Conservation (phyloP, 2,329 filamentous ascomycete genomes). For the Hymenoscyphus repandus region DNA sequence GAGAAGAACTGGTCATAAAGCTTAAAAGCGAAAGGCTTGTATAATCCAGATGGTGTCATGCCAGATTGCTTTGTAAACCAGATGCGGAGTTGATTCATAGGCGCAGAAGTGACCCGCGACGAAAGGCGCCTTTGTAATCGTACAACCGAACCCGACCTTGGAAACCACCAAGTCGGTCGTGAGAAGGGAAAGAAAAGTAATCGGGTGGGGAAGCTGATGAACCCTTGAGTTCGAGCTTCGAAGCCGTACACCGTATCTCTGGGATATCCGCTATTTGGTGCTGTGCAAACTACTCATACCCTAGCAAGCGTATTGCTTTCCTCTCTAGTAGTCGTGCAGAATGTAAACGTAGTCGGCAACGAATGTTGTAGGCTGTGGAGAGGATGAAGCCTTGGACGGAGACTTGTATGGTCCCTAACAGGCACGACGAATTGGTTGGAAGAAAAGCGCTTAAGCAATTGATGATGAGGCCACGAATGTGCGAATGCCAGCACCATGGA, state of each 20-base stretch:
- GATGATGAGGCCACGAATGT: too few species aligned
- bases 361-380: not conserved
- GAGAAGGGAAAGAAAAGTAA: not conserved
- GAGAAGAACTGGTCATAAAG: not conserved
- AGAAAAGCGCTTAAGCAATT: not conserved
- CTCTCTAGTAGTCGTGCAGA: not conserved
- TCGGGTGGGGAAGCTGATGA: not conserved
- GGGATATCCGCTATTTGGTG: not conserved
- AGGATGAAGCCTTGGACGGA: not conserved
- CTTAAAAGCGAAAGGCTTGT: not conserved
- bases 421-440: not conserved
- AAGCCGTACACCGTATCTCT: not conserved
- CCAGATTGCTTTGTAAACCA: constrained; percentile 3
- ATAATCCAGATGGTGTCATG: not conserved
- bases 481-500: too few species aligned
- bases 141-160: not conserved
- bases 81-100: not conserved
- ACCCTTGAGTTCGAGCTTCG: too few species aligned
- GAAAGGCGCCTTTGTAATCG: constrained; percentile 1
- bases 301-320: not conserved
- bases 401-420: not conserved
- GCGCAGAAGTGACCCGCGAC: too few species aligned
- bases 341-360: not conserved
- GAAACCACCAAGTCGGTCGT: not conserved
- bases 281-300: not conserved